Evolutionary conservation across 352 stramenopile species (phyloP).

Genomic region (Phytophthora agathidicida): DNA sequence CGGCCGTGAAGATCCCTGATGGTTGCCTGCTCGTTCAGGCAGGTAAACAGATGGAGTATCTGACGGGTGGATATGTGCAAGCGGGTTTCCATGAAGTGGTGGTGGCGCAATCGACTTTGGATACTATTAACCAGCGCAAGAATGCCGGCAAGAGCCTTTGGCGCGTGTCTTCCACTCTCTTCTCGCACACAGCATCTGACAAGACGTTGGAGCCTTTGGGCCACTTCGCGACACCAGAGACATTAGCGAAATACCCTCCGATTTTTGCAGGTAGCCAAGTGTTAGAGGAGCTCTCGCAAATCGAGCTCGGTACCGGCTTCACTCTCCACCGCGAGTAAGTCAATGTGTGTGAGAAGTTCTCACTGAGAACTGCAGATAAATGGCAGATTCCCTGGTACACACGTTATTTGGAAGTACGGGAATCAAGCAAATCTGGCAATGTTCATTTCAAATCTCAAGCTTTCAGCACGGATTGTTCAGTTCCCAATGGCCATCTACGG

Average conservation of each 20-base stretch:
- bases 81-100: slow-evolving; percentile 94
- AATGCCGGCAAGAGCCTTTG: slow-evolving; percentile 80
- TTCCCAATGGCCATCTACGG: too few species aligned
- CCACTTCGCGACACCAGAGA: slow-evolving; percentile 75
- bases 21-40: slow-evolving; percentile 90
- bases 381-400: too few species aligned
- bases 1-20: slow-evolving; percentile 88
- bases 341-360: not conserved
- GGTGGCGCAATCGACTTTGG: slow-evolving; percentile 73
- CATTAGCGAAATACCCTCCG: slow-evolving; percentile 75
- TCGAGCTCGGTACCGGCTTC: slow-evolving; percentile 81
- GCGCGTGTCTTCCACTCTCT: slow-evolving; percentile 93
- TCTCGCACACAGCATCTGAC: slow-evolving; percentile 92
- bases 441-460: too few species aligned
- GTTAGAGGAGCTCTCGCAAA: slow-evolving; percentile 85
- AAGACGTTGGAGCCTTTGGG: slow-evolving; percentile 82
- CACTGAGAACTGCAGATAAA: too few species aligned
- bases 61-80: slow-evolving; percentile 91
- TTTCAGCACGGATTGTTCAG: too few species aligned
- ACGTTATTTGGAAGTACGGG: too few species aligned
- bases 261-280: slow-evolving; percentile 90
- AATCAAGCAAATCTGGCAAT: too few species aligned
- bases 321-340: slow-evolving; percentile 70
- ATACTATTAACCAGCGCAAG: slow-evolving; percentile 78
- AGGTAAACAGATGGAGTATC: slow-evolving; percentile 93